A percentile compares a stretch with the other conserved stretches of the same genome.
Conservation (phyloP, 1,284 basidiomycete genomes). For the Cerrena zonata region DNA sequence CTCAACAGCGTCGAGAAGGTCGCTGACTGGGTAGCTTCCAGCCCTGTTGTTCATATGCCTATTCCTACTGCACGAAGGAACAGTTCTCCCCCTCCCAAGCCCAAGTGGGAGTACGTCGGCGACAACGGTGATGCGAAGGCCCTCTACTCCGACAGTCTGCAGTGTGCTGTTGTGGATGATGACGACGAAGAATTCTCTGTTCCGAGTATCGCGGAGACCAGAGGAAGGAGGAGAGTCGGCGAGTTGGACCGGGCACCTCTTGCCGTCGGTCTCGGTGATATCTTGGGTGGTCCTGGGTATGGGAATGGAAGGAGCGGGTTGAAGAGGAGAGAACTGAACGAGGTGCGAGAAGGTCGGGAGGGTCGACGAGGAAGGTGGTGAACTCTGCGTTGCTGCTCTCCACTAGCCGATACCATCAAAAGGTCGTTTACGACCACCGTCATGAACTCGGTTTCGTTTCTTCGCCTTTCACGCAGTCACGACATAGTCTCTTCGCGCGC, state of each 20-base stretch:
- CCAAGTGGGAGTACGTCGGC: slow-evolving; percentile 19
- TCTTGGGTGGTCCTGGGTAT: slow-evolving; percentile 22
- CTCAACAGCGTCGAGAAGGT: slow-evolving; percentile 31
- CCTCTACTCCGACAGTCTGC: slow-evolving; percentile 9
- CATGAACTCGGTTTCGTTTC: not conserved
- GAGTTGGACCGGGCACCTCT: slow-evolving; percentile 21
- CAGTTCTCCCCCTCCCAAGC: slow-evolving; percentile 23
- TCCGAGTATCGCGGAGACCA: slow-evolving; percentile 6
- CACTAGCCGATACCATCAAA: too few species aligned
- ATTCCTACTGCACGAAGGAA: slow-evolving; percentile 19
- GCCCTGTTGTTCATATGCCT: slow-evolving; percentile 20
- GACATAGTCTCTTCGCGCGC: too few species aligned
- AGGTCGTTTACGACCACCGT: not conserved
- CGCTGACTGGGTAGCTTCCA: slow-evolving; percentile 29
- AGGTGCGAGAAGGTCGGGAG: slow-evolving; percentile 3
- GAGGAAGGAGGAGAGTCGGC: slow-evolving; percentile 22
- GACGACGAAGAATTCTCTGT: slow-evolving; percentile 15
- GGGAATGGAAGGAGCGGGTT: slow-evolving; percentile 27
- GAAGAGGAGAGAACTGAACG: slow-evolving; percentile 20
- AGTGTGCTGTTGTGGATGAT: slow-evolving; percentile 15
- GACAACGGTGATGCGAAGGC: slow-evolving; percentile 14
- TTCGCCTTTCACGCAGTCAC: not conserved
- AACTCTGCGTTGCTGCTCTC: slow-evolving; percentile 8
- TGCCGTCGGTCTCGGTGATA: too few species aligned
- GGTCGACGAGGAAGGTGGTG: not conserved